Evolutionary conservation across 2,329 filamentous ascomycete genomes (phyloP), one percentile per base, ranked within the genome.

Genomic region (Gliomastix tumulicola): DNA sequence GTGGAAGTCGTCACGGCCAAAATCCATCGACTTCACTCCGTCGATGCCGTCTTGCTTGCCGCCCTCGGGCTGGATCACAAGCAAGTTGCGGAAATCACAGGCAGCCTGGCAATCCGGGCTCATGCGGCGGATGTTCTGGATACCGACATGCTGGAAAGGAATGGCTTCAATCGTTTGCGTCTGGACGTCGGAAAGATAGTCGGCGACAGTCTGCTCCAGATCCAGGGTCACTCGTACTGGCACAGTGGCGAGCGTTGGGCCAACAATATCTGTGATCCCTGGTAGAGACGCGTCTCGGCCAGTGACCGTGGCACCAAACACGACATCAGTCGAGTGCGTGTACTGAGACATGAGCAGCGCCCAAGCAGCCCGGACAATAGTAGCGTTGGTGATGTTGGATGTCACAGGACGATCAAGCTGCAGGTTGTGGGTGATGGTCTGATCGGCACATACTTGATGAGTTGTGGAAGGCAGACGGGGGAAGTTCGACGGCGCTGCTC

Each of bases 181-280:
- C 12, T 42, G 34, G 10, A 42, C 25, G 4, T 16, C 19, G 10
- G 20, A 15, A 12, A 42, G 22, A 22, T 36, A 42, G 20, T 72
- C 57, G 1, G 48, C 41, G 3, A 74, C 60, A 0, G 58, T 60
- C 21, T 42, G 30, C 22, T 38, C 32, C 13, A 18, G 25, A 7
- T 43, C 35, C 4, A 47, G 18, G 3, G 30, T 18, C 6, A 44
- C 22, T 3, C 47, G 28, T 3, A 20, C 41, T 1, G 48, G 48
- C 2, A 51, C 34, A n/a, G 48, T 50, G 3, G 48, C 32, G n/a
- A 50, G 25, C 2, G 45, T 48, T 1, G 30, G 28, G 4, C 48
- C 48, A 1, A 39, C 28, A 37, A 51, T 48, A 0, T 46, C 40
- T 23, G 47, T 47, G 2, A 50, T 44, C 1, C 39, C 48, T 2